Conservation (phyloP, 371 early-diverging fungal species). For the Gilbertella persicaria region DNA sequence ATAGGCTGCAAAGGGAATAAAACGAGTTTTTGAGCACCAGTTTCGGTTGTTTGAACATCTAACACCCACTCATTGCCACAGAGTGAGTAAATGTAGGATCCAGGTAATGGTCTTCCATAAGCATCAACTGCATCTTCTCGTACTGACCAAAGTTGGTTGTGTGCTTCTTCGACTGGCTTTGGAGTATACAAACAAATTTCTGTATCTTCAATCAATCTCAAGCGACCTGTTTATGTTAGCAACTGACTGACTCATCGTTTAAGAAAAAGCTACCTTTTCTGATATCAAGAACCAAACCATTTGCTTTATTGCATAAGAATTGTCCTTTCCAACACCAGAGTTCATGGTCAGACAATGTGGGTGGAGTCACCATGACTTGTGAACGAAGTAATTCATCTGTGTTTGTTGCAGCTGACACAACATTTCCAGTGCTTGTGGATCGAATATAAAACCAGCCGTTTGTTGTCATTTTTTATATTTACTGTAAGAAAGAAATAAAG, state of each 20-base stretch:
- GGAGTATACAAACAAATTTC: constrained; percentile 47
- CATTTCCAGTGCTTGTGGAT: constrained; percentile 35
- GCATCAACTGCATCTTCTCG: constrained; percentile 27
- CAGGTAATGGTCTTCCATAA: constrained; percentile 31
- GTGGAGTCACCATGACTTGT: constrained; percentile 38
- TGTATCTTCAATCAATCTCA: constrained; percentile 52
- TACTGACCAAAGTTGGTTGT: constrained; percentile 45
- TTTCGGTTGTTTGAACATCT: constrained; percentile 32
- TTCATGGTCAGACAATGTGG: constrained; percentile 33
- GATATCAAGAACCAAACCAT: constrained; percentile 43
- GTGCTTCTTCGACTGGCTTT: constrained; percentile 39
- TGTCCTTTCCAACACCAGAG: constrained; percentile 51
- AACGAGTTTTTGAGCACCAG: constrained; percentile 32
- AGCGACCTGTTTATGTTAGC: constrained; percentile 40
- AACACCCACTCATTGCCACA: constrained; percentile 49
- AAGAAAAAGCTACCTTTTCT: constrained; percentile 41
- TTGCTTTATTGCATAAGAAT: constrained; percentile 43
- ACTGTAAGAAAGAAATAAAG: background rate
- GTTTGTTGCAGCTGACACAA: constrained; percentile 28
- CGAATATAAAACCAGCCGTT: constrained; percentile 47
- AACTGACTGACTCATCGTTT: constrained; percentile 1
- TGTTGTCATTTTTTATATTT: constrained; percentile 10
- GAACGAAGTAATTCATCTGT: constrained; percentile 29
- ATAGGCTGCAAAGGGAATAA: constrained; percentile 43
- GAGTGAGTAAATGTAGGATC: constrained; percentile 38